Evolutionary conservation across 106 monocot genomes (phyloP).

Genomic region (Platanthera guangdongensis): DNA sequence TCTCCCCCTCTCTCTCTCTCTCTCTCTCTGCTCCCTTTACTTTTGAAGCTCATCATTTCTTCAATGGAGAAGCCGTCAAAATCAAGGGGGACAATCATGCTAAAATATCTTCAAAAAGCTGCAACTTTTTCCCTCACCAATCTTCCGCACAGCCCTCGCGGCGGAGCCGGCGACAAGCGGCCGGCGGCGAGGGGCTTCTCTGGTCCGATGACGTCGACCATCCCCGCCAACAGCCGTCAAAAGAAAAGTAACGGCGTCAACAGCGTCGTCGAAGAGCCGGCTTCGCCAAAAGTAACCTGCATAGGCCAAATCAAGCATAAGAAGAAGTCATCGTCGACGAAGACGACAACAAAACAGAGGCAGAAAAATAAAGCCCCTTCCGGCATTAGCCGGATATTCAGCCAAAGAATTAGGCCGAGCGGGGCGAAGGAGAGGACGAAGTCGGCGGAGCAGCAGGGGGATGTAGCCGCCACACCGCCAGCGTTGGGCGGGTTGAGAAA

Average conservation of each 20-base stretch:
- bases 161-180: background rate
- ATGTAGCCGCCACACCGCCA: constrained; percentile 12
- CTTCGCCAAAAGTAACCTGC: constrained; percentile 17
- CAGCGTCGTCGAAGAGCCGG: constrained; percentile 2
- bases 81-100: background rate
- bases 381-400: background rate
- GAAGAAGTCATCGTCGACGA: background rate
- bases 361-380: background rate
- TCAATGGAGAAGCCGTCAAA: constrained; percentile 3
- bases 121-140: constrained; percentile 6
- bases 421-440: background rate
- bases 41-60: background rate
- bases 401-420: background rate
- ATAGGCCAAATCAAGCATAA: constrained; percentile 15
- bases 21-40: background rate
- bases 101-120: constrained; percentile 5
- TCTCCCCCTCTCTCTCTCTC: too few relatives aligned
- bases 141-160: constrained; percentile 1
- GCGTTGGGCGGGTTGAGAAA: constrained; percentile 39
- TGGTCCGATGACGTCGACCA: background rate
- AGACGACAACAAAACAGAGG: background rate
- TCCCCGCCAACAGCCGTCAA: background rate
- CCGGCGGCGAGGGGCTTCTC: background rate
- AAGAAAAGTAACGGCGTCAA: background rate
- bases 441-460: background rate